These are phyloP conservation scores for Umbelopsis sp. DNA, from an alignment of 192 early-diverging fungal species.

Conservation along the genomic window DNA sequence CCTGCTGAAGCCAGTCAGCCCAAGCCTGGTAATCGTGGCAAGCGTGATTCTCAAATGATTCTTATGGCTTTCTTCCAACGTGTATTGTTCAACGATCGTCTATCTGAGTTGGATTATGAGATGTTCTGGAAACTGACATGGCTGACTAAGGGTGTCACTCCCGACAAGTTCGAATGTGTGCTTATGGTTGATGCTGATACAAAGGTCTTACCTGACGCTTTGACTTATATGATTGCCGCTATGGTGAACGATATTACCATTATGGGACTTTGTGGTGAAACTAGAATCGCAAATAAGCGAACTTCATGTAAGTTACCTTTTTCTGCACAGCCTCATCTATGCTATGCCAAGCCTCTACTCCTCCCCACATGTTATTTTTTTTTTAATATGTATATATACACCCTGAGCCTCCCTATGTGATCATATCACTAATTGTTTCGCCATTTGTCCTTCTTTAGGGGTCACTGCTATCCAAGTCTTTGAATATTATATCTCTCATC, in stretches of 20 bases:
- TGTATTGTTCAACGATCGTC: slow-evolving; percentile 80
- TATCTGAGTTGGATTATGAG: slow-evolving; percentile 90
- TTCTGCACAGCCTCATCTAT: slow-evolving; percentile 69
- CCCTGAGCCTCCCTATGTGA: not conserved
- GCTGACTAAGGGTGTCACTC: slow-evolving; percentile 79
- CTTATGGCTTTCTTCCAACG: slow-evolving; percentile 93
- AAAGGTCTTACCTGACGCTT: slow-evolving; percentile 72
- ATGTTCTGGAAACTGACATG: slow-evolving; percentile 81
- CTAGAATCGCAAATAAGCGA: slow-evolving; percentile 92
- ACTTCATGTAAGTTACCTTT: slow-evolving; percentile 70
- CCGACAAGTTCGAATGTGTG: slow-evolving; percentile 81
- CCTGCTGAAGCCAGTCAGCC: slow-evolving; percentile 60
- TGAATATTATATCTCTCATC: slow-evolving; percentile 98
- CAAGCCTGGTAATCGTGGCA: slow-evolving; percentile 91
- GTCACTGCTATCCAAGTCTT: slow-evolving; percentile 91
- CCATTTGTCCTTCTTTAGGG: slow-evolving; percentile 41
- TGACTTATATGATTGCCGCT: slow-evolving; percentile 85
- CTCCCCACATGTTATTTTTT: not conserved
- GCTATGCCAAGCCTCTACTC: not conserved
- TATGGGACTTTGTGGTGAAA: slow-evolving; percentile 98
- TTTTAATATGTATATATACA: too few species aligned
- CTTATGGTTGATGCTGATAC: slow-evolving; percentile 96
- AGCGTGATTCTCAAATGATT: slow-evolving; percentile 96
- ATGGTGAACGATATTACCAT: slow-evolving; percentile 90
- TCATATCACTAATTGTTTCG: not conserved